Evolutionary conservation across 495 filamentous ascomycete species (phyloP).

Genomic region (Xylaria sp.): DNA sequence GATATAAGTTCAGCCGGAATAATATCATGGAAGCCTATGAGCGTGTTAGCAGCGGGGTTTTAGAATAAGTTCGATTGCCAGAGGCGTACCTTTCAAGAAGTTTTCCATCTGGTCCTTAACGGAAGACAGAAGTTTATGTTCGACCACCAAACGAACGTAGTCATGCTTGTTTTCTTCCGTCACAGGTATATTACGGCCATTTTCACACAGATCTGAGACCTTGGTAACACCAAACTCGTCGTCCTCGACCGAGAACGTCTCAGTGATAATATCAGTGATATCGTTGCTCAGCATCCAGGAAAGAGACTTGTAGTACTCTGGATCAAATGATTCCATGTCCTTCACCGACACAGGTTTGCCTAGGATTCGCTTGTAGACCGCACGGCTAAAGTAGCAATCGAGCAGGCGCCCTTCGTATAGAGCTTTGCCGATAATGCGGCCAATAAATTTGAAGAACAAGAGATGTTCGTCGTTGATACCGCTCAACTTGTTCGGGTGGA

Average conservation of each 20-base stretch:
- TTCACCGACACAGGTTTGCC: constrained; percentile 95
- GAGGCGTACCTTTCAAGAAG: constrained; percentile 82
- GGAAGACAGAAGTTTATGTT: constrained; percentile 88
- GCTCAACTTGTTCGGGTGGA: constrained; percentile 95
- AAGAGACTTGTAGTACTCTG: constrained; percentile 99
- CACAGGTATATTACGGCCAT: constrained; percentile 90
- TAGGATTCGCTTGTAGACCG: constrained; percentile 97
- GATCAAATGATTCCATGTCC: constrained; percentile 98
- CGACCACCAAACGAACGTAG: constrained; percentile 92
- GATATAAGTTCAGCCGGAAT: constrained; percentile 92
- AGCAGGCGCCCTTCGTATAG: constrained; percentile 95
- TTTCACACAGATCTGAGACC: constrained; percentile 83
- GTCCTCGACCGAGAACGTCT: constrained; percentile 92
- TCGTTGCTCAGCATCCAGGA: constrained; percentile 99
- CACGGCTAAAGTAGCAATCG: constrained; percentile 98
- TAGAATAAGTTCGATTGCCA: constrained; percentile 1
- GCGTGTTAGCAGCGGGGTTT: constrained; percentile 32
- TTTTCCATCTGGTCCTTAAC: constrained; percentile 93
- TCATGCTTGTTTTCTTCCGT: constrained; percentile 99
- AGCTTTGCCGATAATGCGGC: constrained; percentile 97
- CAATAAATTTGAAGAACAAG: constrained; percentile 99
- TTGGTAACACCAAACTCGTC: constrained; percentile 90
- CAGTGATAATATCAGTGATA: constrained; percentile 98
- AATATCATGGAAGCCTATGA: constrained; percentile 92
- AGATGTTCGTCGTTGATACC: constrained; percentile 94